Base-by-base conservation (phyloP, 2,329 filamentous ascomycete genomes). In the Westerdykella aurantiaca region DNA sequence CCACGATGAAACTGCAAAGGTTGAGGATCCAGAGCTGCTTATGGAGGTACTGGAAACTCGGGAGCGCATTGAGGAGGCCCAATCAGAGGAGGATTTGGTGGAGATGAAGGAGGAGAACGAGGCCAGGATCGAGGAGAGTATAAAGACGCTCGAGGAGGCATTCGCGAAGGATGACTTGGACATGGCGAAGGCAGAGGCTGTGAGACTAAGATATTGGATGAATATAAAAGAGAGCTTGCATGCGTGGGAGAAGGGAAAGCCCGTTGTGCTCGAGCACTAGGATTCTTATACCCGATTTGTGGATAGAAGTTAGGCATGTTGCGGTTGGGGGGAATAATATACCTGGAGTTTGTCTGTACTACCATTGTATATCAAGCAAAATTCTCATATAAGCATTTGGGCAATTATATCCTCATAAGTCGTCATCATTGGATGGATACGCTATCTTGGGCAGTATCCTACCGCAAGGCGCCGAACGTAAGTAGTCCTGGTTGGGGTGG, bases 141-240 rank as follows among this genome's bases (percentile, higher is more conserved):
- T 90, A 60, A 68, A 67, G 39, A 64, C 69, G 1, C 59, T 97
- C 18, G 85, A 78, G 38, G 57, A 65, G 43, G 80, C 82, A 0
- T 91, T 97, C 61, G 74, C 71, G 49, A 57, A 66, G 7, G 85
- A 84, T 39, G 80, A 91, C 61, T 62, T 86, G 33, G 76, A 82
- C 34, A 69, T 49, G 7, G 91, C 89, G 13, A 82, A 78, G 69
- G 68, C 63, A 48, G 88, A 94, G 76, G 82, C 83, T 37, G 81
- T 95, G 1, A 75, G 79, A 65, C 69, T 96, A 71, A 75, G 88
- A 65, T 97, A 96, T 72, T 96, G 91, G 91, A 78, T 85, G 44
- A 95, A 90, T 68, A 83, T 97, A 48, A 78, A 81, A 49, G 85
- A 94, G 67, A 86, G 82, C 38, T 72, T 96, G 59, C 74, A 85